Base-by-base conservation (phyloP, 2,329 filamentous ascomycete species). In the Diaporthe australafricana region DNA sequence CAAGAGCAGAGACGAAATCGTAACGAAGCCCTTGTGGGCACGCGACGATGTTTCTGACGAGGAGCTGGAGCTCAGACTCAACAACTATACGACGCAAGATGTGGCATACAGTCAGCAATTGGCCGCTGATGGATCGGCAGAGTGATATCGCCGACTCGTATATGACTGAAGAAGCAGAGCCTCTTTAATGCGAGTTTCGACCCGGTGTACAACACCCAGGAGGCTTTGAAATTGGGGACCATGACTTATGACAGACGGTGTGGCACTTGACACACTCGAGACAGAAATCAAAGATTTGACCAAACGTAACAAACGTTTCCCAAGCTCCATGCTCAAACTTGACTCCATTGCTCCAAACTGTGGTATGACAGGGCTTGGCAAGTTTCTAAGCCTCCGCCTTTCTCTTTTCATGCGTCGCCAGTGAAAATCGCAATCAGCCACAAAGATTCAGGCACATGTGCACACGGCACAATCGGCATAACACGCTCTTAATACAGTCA, bases 1-100 rank as follows among this genome's bases (percentile, higher is more conserved):
- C 72, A 76, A 71, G 74, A 72, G 71, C 72, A 63, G 70, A 20
- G 50, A 56, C 65, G 32, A 38, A 45, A 62, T 42, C 40, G 62
- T 25, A 25, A n/a, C 45, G 25, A 48, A 22, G 6, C n/a, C 52
- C 17, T 40, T 65, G 52, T 67, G 38, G 48, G 53, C 27, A 42
- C 63, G 53, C 73, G 74, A 74, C n/a, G 72, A 72, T 2, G 65
- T 76, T 12, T 79, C 75, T 4, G 79, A 86, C 16, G 80, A 77
- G 25, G 83, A 85, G 73, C 77, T 86, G 56, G 80, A 81, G 76
- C 74, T 77, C 67, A 80, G 79, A 72, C 75, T 85, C n/a, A 82
- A 78, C 70, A 73, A 73, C 14, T 84, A 68, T 52, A 73, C 73
- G 27, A 42, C 35, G 63, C 50, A 70, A 17, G 73, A 74, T 62